Percentiles rank a stretch among this genome's conserved stretches.
Conservation (phyloP, 2,329 filamentous ascomycete species). For the Beauveria sp. region DNA sequence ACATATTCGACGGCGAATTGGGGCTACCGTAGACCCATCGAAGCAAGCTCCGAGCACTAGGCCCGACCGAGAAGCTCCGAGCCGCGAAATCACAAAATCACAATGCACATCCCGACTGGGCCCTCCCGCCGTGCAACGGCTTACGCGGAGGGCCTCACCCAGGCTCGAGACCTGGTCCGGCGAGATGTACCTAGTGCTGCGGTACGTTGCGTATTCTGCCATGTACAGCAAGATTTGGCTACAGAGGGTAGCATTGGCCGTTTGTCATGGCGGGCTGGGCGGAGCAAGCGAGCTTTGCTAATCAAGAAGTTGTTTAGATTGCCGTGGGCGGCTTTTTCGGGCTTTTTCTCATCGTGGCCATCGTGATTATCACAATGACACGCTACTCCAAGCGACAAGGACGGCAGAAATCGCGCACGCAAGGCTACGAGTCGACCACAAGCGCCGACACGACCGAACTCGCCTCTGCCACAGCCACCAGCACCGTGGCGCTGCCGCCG, state of each 20-base stretch:
- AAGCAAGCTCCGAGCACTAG: background rate
- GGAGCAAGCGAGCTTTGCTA: background rate
- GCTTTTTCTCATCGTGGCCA: background rate
- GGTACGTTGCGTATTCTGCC: background rate
- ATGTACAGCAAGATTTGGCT: background rate
- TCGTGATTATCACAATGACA: background rate
- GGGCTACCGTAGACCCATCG: background rate
- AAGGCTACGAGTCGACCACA: slow-evolving; percentile 7
- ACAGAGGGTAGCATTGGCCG: background rate
- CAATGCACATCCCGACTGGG: background rate
- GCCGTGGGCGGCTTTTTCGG: background rate
- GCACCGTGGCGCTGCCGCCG: background rate
- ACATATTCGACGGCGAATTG: background rate
- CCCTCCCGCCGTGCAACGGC: background rate
- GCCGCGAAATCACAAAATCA: background rate
- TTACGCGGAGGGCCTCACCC: slow-evolving; percentile 1
- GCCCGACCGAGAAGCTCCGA: background rate
- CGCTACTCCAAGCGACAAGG: background rate
- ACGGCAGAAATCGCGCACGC: background rate
- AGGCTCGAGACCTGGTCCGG: background rate
- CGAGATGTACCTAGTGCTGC: background rate
- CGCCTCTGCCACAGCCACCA: background rate
- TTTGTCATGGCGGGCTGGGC: background rate
- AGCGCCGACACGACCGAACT: slow-evolving; percentile 1
- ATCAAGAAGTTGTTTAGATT: background rate